Evolutionary conservation across 2,329 filamentous ascomycete genomes (phyloP), one percentile per base, ranked within the genome.

Genomic region (Cladosporium sp.): DNA sequence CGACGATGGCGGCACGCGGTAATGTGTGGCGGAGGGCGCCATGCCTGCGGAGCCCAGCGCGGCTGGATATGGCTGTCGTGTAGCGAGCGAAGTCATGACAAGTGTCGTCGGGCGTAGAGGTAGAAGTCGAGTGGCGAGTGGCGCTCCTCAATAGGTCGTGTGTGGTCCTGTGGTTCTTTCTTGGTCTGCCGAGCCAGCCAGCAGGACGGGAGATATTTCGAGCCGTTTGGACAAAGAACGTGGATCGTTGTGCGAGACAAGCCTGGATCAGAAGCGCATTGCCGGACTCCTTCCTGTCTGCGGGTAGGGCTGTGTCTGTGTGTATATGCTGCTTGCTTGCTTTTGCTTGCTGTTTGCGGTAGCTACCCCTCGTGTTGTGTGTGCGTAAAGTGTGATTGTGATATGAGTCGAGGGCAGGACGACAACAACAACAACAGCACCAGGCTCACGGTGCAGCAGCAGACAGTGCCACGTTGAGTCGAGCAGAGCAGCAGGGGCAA

Each of bases 51-150:
- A 66, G 60, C 72, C 63, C 26, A 68, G 53, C 63, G 85, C 81
- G 62, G 87, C 80, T 70, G 89, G 84, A 75, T 89, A 92, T 51
- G 89, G 84, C 72, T 89, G 82, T 77, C 93, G 92, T 67, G 90
- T 88, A 70, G 91, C 91, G 74, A 93, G 81, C 87, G 93, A 91
- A 73, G 91, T 88, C 91, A 93, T 92, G 67, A 58, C 70, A 65
- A 46, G 34, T 28, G 58, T 63, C 4, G n/a, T 51, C 46, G 58
- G 10, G n/a, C 28, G 51, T 54, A 2, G 14, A n/a, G 18, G 26
- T 21, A n/a, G 23, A 34, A 54, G 58, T 36, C 63, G 46, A 39
- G 36, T 26, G 54, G 16, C 28, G 25, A 30, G 62, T 25, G 23
- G 21, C 32, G 34, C 62, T 46, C 36, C 60, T 62, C 53, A 58